Evolutionary conservation across 306 rosid genomes (phyloP), one percentile per base, ranked within the genome.

Genomic region (Delonix regia): DNA sequence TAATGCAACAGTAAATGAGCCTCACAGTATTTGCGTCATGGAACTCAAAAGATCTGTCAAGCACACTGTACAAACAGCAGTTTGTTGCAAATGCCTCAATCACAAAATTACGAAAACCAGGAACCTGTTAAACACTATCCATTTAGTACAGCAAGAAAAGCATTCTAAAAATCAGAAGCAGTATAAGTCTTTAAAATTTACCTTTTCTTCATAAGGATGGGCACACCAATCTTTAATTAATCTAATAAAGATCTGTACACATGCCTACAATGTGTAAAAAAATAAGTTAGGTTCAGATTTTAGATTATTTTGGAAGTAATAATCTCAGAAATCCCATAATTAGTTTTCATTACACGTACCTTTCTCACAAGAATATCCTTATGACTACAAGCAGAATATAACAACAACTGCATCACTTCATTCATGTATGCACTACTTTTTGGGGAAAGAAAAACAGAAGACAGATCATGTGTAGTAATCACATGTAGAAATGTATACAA

Each of bases 21-120:
- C 98, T 91, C 86, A 95, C 99, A 77, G 98, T 89, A 80, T 95
- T 95, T 71, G 98, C 97, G 73, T 95, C 99, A 51, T 84, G 97
- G 73, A 95, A 86, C 73, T 95, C 96, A 38, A 95, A 95, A 71
- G 98, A 89, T 83, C 84, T 88, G 87, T 95, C 98, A 64, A 95
- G 96, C 81, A 95, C 87, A 73, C 99, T 95, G 74, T 90, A 90
- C 85, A 95, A 80, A 84, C 98, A 95, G 88, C 99, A 95, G 86
- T 91, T 87, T 72, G 86, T 89, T 59, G 98, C 96, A 83, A 95
- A 95, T 78, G 83, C 75, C 85, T 91, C 97, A 14, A 95, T 81
- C 82, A 93, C 76, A 80, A 93, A 95, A 65, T 66, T 91, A 79
- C 89, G 93, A 81, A 95, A 95, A 83, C 99, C 99, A 78, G 97